Conservation (phyloP, 305 asterid genomes). For the Solanum hybrid region DNA sequence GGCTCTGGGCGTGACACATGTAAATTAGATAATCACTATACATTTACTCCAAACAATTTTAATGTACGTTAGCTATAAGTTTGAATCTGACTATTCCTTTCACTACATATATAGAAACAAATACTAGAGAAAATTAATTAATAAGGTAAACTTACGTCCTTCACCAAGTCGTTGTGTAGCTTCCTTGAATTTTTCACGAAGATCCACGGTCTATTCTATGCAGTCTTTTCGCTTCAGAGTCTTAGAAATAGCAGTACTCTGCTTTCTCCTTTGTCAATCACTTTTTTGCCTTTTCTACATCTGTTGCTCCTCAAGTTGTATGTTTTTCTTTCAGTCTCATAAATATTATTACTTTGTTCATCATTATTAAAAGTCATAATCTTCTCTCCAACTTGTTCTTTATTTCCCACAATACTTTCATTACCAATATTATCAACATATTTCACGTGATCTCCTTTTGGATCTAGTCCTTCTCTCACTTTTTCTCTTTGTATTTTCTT, state of each 20-base stretch:
- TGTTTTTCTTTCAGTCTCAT: background rate
- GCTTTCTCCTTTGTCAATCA: background rate
- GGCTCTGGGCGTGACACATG: no score
- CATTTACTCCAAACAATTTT: background rate
- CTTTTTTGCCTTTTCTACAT: background rate
- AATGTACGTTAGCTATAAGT: background rate
- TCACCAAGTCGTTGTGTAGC: constrained; percentile 22
- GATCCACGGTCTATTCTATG: constrained; percentile 47
- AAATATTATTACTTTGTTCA: background rate
- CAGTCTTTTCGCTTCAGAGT: background rate
- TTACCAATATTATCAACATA: background rate
- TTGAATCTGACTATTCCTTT: background rate
- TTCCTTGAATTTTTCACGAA: constrained; percentile 34
- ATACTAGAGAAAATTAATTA: background rate
- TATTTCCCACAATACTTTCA: background rate
- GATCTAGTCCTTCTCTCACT: background rate
- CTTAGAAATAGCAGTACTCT: background rate
- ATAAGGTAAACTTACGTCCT: constrained; percentile 18
- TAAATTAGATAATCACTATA: background rate
- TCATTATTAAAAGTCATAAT: background rate
- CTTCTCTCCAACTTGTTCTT: background rate
- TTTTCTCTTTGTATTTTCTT: background rate
- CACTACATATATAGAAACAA: no score
- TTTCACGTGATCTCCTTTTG: background rate
- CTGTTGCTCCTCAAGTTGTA: background rate